phyloP scores from a whole-genome alignment of 805 yeast genomes.

The Candida rishiriensis region DNA sequence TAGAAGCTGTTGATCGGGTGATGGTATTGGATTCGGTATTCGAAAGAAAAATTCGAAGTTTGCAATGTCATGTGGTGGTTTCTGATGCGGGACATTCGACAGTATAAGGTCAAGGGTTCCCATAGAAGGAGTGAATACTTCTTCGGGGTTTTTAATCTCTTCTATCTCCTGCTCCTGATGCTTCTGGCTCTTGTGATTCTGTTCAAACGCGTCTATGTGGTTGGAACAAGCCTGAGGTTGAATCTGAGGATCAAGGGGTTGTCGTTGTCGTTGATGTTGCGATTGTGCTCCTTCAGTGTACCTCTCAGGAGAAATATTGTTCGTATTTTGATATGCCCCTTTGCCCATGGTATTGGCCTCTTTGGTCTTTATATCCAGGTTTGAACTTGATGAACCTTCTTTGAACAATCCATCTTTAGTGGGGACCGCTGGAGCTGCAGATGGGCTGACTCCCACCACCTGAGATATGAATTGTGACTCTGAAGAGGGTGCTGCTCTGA shows the following conservation, averaged over 20 bases:
- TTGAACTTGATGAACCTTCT: neutral
- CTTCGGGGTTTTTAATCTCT: neutral
- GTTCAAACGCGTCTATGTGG: neutral
- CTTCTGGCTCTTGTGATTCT: neutral
- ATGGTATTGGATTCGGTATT: constrained; percentile 4
- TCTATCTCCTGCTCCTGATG: neutral
- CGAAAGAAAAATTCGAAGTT: neutral
- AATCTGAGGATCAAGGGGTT: too few species aligned
- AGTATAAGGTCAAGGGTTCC: neutral
- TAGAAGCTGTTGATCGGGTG: constrained; percentile 9
- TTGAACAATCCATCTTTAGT: neutral
- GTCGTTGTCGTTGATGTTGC: too few species aligned
- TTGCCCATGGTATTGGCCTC: neutral
- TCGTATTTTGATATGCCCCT: too few species aligned
- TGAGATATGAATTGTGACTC: neutral
- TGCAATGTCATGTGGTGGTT: neutral
- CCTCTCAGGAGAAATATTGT: too few species aligned
- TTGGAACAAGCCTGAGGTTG: neutral
- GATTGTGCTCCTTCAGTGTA: too few species aligned
- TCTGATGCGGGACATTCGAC: neutral
- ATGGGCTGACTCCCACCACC: neutral
- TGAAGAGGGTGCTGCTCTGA: neutral
- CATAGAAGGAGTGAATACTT: neutral
- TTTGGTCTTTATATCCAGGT: neutral
- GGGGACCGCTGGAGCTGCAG: too few species aligned